A percentile compares a stretch with the other conserved stretches of the same genome.
Evolutionary conservation across 2,329 filamentous ascomycete genomes (phyloP).

Genomic region (Fusarium albidum): DNA sequence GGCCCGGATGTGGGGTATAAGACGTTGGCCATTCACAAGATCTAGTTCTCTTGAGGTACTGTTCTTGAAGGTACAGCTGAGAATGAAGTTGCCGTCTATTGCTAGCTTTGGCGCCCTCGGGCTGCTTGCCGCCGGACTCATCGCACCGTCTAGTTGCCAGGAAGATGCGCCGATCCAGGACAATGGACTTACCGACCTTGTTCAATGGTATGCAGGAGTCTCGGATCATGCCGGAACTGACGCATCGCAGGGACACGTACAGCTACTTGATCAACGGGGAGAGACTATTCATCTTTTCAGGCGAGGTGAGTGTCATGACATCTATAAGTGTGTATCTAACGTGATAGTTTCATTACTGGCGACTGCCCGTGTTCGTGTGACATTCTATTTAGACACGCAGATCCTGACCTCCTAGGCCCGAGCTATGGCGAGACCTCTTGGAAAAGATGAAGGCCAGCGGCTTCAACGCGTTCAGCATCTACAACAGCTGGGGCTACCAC

Average conservation of each 20-base stretch:
- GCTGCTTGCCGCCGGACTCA: conserved; percentile 19
- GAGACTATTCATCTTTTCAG: conserved; percentile 53
- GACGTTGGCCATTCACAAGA: no score
- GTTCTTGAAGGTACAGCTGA: conserved; percentile 2
- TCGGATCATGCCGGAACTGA: not conserved
- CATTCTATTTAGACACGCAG: rapidly evolving
- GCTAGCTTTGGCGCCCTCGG: conserved; percentile 13
- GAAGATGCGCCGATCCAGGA: conserved; percentile 9
- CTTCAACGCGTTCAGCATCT: conserved; percentile 54
- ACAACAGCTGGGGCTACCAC: conserved; percentile 53
- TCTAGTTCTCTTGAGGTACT: no score
- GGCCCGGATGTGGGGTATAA: no score
- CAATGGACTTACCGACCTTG: conserved; percentile 24
- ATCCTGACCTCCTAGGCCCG: conserved; percentile 18
- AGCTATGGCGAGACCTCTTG: conserved; percentile 52
- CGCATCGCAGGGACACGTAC: conserved; percentile 47
- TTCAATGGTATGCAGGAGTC: conserved; percentile 16
- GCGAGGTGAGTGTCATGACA: conserved; percentile 50
- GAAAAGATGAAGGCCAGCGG: conserved; percentile 54
- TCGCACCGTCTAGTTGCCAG: conserved; percentile 5
- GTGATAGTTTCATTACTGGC: conserved; percentile 51
- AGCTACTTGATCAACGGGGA: conserved; percentile 52
- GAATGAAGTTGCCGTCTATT: conserved; percentile 25
- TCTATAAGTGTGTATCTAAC: conserved; percentile 2
- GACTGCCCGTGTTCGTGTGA: conserved; percentile 49